Evolutionary conservation across 768 basidiomycete species (phyloP).

Genomic region (Lactarius indigo): DNA sequence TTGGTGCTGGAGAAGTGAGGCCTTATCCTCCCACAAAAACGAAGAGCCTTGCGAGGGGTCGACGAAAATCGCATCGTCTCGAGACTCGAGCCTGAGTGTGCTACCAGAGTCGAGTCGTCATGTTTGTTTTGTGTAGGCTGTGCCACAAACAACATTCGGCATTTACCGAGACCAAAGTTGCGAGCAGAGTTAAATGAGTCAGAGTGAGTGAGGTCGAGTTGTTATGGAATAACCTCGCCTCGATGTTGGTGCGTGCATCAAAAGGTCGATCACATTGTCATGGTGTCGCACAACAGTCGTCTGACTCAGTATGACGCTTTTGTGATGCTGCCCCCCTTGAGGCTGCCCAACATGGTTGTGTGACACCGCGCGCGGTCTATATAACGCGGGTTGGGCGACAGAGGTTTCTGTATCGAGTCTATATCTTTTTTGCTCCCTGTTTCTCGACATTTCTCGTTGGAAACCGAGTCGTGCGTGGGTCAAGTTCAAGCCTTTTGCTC

Average conservation of each 20-base stretch:
- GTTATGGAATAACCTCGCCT: not conserved
- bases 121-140: not conserved
- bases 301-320: constrained; percentile 14
- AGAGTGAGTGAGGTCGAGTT: not conserved
- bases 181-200: not conserved
- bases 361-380: not conserved
- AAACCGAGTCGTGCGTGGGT: not conserved
- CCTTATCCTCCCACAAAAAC: too few species aligned
- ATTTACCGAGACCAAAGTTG: not conserved
- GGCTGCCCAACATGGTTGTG: not conserved
- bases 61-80: too few species aligned
- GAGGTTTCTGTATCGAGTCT: not conserved
- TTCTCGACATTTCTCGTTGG: not conserved
- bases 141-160: not conserved
- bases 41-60: too few species aligned
- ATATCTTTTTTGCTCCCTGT: not conserved
- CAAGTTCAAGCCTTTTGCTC: not conserved
- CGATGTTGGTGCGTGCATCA: constrained; percentile 12
- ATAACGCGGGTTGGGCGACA: not conserved
- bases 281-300: not conserved
- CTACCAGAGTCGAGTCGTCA: too few species aligned
- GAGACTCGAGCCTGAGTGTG: too few species aligned
- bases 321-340: not conserved
- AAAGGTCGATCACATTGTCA: not conserved
- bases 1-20: too few species aligned